These are phyloP conservation scores for Solanum sejunctum DNA, from an alignment of 257 asterid species.

Conservation along the genomic window DNA sequence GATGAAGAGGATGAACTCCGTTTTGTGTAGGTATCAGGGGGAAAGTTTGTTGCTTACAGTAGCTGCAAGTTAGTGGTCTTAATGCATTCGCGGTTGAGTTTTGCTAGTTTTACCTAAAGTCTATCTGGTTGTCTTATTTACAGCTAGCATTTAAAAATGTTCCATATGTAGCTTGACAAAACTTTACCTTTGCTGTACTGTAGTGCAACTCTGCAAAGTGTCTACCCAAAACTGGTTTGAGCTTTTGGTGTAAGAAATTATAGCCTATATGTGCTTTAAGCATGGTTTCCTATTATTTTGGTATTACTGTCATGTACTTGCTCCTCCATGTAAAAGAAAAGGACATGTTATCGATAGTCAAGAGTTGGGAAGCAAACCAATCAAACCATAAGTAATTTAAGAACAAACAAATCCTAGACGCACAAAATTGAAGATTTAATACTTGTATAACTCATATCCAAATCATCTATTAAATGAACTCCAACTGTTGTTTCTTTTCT, in stretches of 20 bases:
- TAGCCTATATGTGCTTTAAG: background rate
- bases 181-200: background rate
- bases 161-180: background rate
- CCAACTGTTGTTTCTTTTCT: background rate
- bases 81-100: background rate
- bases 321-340: background rate
- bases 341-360: background rate
- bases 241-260: background rate
- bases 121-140: background rate
- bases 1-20: background rate
- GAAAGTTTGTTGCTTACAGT: background rate
- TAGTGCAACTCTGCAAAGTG: background rate
- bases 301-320: background rate
- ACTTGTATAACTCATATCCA: too few species aligned
- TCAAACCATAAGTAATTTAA: background rate
- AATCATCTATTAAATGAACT: too few species aligned
- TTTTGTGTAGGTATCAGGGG: background rate
- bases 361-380: background rate
- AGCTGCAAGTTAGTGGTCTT: background rate
- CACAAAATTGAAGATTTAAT: background rate
- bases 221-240: background rate
- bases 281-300: background rate
- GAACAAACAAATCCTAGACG: background rate
- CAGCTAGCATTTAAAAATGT: background rate
- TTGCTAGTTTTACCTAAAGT: background rate